These are phyloP conservation scores for Sclerospora graminicola DNA, from an alignment of 352 stramenopile species.

Conservation along the genomic window DNA sequence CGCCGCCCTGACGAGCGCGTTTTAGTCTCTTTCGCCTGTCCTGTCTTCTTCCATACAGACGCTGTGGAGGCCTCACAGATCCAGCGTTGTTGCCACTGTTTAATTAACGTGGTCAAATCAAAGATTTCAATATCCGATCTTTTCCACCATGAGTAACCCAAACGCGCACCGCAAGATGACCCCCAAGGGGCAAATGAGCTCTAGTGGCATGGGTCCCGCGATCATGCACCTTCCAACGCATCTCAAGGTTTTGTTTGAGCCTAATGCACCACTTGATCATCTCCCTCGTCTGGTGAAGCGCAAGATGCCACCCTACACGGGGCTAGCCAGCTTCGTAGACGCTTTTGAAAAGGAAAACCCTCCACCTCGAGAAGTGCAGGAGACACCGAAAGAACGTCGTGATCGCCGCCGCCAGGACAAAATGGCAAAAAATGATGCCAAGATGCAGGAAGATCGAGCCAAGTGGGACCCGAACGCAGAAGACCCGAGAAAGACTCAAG, in stretches of 20 bases:
- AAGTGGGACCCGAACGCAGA: slow-evolving; percentile 68
- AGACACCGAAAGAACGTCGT: slow-evolving; percentile 69
- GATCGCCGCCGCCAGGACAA: slow-evolving; percentile 55
- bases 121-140: too few species aligned
- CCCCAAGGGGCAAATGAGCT: slow-evolving; percentile 83
- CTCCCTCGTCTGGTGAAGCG: slow-evolving; percentile 64
- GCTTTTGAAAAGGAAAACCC: slow-evolving; percentile 53
- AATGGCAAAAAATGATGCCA: slow-evolving; percentile 40
- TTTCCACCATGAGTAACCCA: slow-evolving; percentile 28
- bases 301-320: slow-evolving; percentile 80
- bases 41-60: too few species aligned
- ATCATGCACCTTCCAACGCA: slow-evolving; percentile 73
- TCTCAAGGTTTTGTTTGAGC: slow-evolving; percentile 75
- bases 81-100: too few species aligned
- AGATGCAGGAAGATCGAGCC: slow-evolving; percentile 47
- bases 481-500: slow-evolving; percentile 64
- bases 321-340: slow-evolving; percentile 34
- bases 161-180: slow-evolving; percentile 84
- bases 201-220: slow-evolving; percentile 75
- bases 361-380: slow-evolving; percentile 41
- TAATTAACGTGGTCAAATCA: too few species aligned
- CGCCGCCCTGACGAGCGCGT: too few species aligned
- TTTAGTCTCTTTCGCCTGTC: too few species aligned
- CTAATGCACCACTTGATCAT: slow-evolving; percentile 61
- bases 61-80: too few species aligned